Evolutionary conservation across 2,329 filamentous ascomycete species (phyloP).

Genomic region (Talaromyces sp.): DNA sequence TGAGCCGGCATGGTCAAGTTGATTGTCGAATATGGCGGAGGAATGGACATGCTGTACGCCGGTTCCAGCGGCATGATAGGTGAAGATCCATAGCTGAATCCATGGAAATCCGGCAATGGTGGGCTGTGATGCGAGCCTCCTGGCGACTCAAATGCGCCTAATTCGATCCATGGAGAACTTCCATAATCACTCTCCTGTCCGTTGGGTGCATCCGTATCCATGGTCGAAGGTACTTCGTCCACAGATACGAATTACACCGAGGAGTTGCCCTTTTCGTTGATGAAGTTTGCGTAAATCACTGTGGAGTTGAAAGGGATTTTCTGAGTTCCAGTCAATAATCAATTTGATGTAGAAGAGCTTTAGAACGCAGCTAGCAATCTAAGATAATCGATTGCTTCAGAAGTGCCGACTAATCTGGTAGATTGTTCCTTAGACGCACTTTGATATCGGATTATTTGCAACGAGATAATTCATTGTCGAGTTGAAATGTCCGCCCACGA

Average conservation of each 20-base stretch:
- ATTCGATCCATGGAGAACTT: conserved; percentile 46
- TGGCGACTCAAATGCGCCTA: conserved; percentile 44
- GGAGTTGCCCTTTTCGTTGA: conserved; percentile 9
- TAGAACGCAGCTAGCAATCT: neutral
- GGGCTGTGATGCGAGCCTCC: conserved; percentile 63
- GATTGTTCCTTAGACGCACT: conserved; percentile 14
- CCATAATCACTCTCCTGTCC: conserved; percentile 44
- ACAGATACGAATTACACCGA: conserved; percentile 45
- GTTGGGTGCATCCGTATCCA: conserved; percentile 47
- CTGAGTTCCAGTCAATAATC: conserved; percentile 2
- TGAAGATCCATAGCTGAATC: conserved; percentile 61
- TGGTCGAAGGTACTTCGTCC: conserved; percentile 30
- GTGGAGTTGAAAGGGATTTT: conserved; percentile 23
- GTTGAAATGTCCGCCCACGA: neutral
- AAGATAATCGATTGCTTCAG: neutral
- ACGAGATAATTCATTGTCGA: conserved; percentile 11
- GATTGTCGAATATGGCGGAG: conserved; percentile 56
- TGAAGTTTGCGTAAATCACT: conserved; percentile 11
- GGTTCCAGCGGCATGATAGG: conserved; percentile 60
- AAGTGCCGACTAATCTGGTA: neutral
- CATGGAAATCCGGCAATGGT: conserved; percentile 66
- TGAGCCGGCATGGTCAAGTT: conserved; percentile 68
- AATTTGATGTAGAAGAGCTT: neutral
- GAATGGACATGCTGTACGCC: conserved; percentile 54
- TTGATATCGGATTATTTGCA: conserved; percentile 5